phyloP scores from a whole-genome alignment of 2,329 filamentous ascomycete species.

The Penicillium oxalicum region DNA sequence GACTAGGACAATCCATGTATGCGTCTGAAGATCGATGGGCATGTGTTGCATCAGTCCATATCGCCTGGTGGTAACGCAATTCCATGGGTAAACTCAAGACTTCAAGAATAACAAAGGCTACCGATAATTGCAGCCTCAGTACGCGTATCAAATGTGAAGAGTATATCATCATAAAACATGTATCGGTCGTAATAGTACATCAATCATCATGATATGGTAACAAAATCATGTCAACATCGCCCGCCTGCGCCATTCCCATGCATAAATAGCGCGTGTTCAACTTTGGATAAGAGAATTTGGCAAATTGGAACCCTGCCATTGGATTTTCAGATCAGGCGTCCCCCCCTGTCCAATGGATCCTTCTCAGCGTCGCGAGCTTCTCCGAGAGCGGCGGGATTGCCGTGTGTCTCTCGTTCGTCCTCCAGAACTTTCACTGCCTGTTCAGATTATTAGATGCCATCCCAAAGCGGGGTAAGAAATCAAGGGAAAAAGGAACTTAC shows the following conservation, averaged over 20 bases:
- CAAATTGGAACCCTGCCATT: neutral
- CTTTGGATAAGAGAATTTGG: neutral
- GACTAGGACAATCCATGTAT: too few relatives aligned
- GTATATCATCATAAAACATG: slow-evolving; percentile 12
- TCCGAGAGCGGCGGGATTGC: slow-evolving; percentile 25
- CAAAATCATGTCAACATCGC: slow-evolving; percentile 11
- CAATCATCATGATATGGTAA: too few relatives aligned
- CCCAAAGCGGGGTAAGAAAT: neutral
- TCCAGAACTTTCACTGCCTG: slow-evolving; percentile 43
- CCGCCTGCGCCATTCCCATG: slow-evolving; percentile 17
- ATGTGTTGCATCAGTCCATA: too few relatives aligned
- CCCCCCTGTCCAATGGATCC: neutral
- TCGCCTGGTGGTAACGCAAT: too few relatives aligned
- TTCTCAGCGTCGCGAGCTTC: slow-evolving; percentile 26
- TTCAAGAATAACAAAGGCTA: too few relatives aligned
- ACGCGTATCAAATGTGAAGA: slow-evolving; percentile 3
- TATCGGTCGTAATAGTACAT: slow-evolving; percentile 20
- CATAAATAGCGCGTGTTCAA: slow-evolving; percentile 6
- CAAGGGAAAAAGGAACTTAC: slow-evolving; percentile 23
- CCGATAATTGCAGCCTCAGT: slow-evolving; percentile 7
- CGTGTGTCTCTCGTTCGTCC: slow-evolving; percentile 32
- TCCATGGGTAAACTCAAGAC: too few relatives aligned
- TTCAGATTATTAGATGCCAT: slow-evolving; percentile 9
- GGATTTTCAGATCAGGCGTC: too few relatives aligned
- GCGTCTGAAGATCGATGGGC: too few relatives aligned